Conservation (phyloP, 352 stramenopile species). For the Bremia lactucae region DNA sequence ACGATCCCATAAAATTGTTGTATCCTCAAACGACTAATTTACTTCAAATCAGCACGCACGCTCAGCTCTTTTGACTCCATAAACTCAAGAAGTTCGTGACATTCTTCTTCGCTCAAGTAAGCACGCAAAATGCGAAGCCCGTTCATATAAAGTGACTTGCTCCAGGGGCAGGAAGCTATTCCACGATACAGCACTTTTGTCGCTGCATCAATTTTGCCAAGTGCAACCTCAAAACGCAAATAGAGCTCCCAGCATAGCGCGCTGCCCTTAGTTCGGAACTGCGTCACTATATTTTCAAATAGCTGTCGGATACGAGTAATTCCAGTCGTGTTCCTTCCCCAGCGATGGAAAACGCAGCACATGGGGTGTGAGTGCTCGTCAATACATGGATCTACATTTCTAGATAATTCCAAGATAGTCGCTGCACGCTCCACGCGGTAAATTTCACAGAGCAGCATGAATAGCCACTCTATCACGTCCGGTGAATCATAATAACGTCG, state of each 20-base stretch:
- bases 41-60: slow-evolving; percentile 42
- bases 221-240: slow-evolving; percentile 60
- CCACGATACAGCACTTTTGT: slow-evolving; percentile 69
- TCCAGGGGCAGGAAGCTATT: slow-evolving; percentile 64
- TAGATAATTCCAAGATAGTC: slow-evolving; percentile 4
- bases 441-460: slow-evolving; percentile 59
- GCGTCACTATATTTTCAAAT: slow-evolving; percentile 55
- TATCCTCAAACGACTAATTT: too few relatives aligned
- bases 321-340: slow-evolving; percentile 41
- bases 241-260: slow-evolving; percentile 66
- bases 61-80: slow-evolving; percentile 67
- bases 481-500: slow-evolving; percentile 56
- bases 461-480: slow-evolving; percentile 58
- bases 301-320: slow-evolving; percentile 43
- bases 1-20: too few relatives aligned
- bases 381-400: not conserved
- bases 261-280: slow-evolving; percentile 36
- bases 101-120: slow-evolving; percentile 53
- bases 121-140: slow-evolving; percentile 44
- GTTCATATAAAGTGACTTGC: slow-evolving; percentile 66
- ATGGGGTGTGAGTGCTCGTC: not conserved
- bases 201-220: slow-evolving; percentile 56
- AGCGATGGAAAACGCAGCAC: slow-evolving; percentile 67
- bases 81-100: slow-evolving; percentile 52
- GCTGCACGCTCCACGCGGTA: slow-evolving; percentile 35